Conservation (phyloP, 2,329 filamentous ascomycete species). For the Penicillium sp. region DNA sequence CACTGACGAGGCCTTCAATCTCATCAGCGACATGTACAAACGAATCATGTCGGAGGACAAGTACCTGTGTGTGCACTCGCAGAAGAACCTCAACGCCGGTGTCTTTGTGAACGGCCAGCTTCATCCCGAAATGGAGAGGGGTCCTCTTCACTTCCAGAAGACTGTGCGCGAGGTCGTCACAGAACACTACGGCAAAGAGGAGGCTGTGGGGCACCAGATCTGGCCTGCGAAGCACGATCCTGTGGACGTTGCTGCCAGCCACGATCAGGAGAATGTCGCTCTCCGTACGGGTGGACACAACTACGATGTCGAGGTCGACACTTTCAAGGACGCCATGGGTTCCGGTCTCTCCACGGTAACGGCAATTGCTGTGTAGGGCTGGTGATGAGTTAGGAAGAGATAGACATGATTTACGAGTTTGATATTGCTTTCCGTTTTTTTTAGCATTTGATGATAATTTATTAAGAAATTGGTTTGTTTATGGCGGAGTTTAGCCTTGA, state of each 20-base stretch:
- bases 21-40: slow-evolving; percentile 62
- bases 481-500: background rate
- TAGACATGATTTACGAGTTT: background rate
- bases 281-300: background rate
- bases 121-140: slow-evolving; percentile 60
- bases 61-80: slow-evolving; percentile 58
- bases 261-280: background rate
- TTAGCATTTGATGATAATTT: background rate
- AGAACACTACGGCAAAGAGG: slow-evolving; percentile 49
- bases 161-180: slow-evolving; percentile 51
- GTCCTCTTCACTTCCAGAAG: slow-evolving; percentile 58
- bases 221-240: slow-evolving; percentile 46
- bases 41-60: slow-evolving; percentile 66
- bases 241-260: background rate
- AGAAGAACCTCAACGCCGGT: slow-evolving; percentile 61
- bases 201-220: slow-evolving; percentile 47
- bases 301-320: background rate
- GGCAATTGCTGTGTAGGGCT: background rate
- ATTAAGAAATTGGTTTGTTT: background rate
- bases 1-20: slow-evolving; percentile 57
- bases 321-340: background rate
- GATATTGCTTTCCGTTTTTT: background rate
- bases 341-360: background rate
- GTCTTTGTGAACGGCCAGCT: slow-evolving; percentile 63
- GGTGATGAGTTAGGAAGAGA: background rate